These are phyloP conservation scores for Pestalotiopsis sp. DNA, from an alignment of 2,329 filamentous ascomycete species.

Conservation along the genomic window DNA sequence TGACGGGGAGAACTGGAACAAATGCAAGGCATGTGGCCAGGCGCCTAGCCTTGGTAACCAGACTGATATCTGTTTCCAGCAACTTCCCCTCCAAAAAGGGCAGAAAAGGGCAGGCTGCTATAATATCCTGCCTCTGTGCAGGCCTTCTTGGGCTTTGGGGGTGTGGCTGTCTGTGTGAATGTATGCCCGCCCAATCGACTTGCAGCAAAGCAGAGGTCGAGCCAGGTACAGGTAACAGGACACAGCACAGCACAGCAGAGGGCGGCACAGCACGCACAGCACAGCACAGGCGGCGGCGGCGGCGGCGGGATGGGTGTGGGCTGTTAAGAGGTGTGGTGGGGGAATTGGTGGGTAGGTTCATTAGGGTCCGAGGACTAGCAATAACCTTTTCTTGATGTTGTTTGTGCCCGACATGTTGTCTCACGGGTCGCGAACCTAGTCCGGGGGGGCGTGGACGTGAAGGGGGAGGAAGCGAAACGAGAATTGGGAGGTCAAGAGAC, in stretches of 20 bases:
- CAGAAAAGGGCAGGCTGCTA: conserved; percentile 13
- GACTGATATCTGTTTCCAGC: conserved; percentile 20
- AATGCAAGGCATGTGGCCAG: conserved; percentile 13
- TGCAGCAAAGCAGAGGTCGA: neutral
- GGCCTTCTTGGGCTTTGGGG: neutral
- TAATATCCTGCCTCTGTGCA: neutral
- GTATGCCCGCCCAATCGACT: conserved; percentile 1
- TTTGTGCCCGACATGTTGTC: conserved; percentile 6
- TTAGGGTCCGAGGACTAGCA: conserved; percentile 10
- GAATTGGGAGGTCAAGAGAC: neutral
- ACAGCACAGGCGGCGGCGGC: conserved; percentile 14
- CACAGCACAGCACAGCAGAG: neutral
- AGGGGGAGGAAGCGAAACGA: neutral
- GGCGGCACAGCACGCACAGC: neutral
- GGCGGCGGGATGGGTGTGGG: conserved; percentile 10
- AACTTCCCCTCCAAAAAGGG: conserved; percentile 22
- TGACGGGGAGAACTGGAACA: conserved; percentile 8
- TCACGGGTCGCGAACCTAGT: conserved; percentile 9
- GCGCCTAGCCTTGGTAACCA: conserved; percentile 2
- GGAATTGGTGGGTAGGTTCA: conserved; percentile 5
- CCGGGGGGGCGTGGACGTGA: neutral
- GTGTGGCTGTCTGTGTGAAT: neutral
- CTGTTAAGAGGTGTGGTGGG: conserved; percentile 11
- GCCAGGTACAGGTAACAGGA: neutral
- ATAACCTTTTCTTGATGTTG: conserved; percentile 11